These are phyloP conservation scores for Podaxis pistillaris DNA, from an alignment of 768 basidiomycete species.

Conservation along the genomic window DNA sequence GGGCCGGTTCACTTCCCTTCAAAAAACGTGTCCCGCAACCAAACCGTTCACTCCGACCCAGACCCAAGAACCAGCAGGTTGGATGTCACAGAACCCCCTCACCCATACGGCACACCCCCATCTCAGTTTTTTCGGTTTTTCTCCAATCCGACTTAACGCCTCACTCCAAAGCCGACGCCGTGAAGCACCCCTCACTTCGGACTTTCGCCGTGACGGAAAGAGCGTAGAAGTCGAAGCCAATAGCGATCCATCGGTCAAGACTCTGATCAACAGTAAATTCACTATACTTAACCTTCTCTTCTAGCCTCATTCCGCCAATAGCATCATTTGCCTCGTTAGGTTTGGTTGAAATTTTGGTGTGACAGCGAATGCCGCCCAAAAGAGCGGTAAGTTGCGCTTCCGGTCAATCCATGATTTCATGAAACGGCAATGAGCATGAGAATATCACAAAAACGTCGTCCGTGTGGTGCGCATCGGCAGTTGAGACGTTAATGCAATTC, in stretches of 20 bases:
- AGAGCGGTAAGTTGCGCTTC: background rate
- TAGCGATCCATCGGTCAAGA: background rate
- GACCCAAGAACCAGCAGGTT: background rate
- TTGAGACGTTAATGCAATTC: background rate
- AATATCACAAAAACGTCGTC: conserved; percentile 3
- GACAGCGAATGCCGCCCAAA: conserved; percentile 1
- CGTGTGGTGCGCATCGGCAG: background rate
- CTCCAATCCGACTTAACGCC: conserved; percentile 10
- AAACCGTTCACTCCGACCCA: background rate
- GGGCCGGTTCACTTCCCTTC: background rate
- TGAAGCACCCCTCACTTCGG: background rate
- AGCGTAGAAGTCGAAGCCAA: conserved; percentile 4
- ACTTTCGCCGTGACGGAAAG: conserved; percentile 4
- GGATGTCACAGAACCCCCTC: conserved; percentile 9
- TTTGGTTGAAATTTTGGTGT: background rate
- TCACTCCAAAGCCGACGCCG: background rate
- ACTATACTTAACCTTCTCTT: conserved; percentile 10
- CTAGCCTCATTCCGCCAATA: conserved; percentile 2
- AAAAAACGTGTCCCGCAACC: background rate
- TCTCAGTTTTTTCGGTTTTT: background rate
- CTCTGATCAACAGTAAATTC: background rate
- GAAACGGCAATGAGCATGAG: conserved; percentile 2
- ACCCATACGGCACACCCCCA: background rate
- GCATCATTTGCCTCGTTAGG: background rate
- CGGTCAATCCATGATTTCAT: background rate